These are phyloP conservation scores for Exophiala oligosperma DNA, from an alignment of 2,329 filamentous ascomycete species.

Conservation along the genomic window DNA sequence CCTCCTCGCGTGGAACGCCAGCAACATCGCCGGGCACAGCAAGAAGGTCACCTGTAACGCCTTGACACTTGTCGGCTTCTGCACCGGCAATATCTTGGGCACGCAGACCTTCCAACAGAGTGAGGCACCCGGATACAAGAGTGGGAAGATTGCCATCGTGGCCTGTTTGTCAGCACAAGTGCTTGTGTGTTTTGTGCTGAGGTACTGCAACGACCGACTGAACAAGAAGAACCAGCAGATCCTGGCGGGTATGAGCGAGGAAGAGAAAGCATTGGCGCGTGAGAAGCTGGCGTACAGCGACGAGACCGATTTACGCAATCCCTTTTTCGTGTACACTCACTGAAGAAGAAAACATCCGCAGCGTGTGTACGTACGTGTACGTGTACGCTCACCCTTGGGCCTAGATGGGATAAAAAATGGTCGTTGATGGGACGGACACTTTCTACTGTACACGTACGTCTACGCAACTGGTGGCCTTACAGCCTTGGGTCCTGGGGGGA, in stretches of 20 bases:
- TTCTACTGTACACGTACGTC: no score
- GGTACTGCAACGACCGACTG: constrained; percentile 33
- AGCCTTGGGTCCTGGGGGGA: no score
- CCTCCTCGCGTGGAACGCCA: constrained; percentile 49
- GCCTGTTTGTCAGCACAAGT: constrained; percentile 30
- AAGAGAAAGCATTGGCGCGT: constrained; percentile 29
- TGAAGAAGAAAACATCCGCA: neutral
- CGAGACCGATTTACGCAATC: constrained; percentile 32
- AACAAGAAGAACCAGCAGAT: constrained; percentile 33
- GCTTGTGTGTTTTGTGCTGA: constrained; percentile 33
- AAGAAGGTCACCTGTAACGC: constrained; percentile 53
- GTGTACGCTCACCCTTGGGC: neutral
- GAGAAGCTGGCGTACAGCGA: constrained; percentile 34
- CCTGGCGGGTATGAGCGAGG: constrained; percentile 33
- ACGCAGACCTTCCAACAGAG: constrained; percentile 45
- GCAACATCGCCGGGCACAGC: constrained; percentile 50
- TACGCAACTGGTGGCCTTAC: no score
- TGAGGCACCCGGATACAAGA: constrained; percentile 43
- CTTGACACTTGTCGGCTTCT: constrained; percentile 44
- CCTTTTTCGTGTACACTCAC: constrained; percentile 33
- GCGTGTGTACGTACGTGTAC: neutral
- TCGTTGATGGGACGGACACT: no score
- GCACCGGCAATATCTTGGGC: constrained; percentile 45
- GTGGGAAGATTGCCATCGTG: constrained; percentile 42
- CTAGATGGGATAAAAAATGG: no score